Percentiles rank a stretch among this genome's conserved stretches.
These are phyloP conservation scores for Thelonectria blattea DNA, from an alignment of 2,329 filamentous ascomycete genomes.

Conservation along the genomic window DNA sequence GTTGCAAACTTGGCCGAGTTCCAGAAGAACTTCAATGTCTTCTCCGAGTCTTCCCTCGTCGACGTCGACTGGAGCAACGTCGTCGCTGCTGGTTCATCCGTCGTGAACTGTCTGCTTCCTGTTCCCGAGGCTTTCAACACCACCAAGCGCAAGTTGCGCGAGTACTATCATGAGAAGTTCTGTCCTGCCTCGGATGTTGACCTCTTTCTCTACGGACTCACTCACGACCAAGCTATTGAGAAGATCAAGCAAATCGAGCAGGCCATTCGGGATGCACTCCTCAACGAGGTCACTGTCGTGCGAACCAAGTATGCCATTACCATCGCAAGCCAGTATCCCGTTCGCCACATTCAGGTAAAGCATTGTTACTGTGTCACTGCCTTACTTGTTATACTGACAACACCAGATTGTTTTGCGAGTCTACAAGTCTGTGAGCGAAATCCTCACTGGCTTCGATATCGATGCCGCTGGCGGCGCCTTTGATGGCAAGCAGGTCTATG, in stretches of 20 bases:
- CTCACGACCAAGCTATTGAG: slow-evolving; percentile 76
- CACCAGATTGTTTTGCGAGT: slow-evolving; percentile 78
- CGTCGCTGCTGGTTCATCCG: slow-evolving; percentile 80
- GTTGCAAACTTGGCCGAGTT: slow-evolving; percentile 74
- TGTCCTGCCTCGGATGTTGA: slow-evolving; percentile 87
- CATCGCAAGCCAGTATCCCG: slow-evolving; percentile 83
- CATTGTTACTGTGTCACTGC: neutral
- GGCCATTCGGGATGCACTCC: slow-evolving; percentile 75
- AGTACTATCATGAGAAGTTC: slow-evolving; percentile 83
- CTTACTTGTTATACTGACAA: slow-evolving; percentile 12
- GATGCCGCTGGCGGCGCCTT: slow-evolving; percentile 84
- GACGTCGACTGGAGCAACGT: slow-evolving; percentile 85
- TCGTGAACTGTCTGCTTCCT: slow-evolving; percentile 78
- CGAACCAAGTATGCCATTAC: slow-evolving; percentile 88
- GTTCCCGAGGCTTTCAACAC: slow-evolving; percentile 66
- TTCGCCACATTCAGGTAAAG: slow-evolving; percentile 73
- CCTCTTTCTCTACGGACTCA: slow-evolving; percentile 82
- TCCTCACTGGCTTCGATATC: slow-evolving; percentile 87
- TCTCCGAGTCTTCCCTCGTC: slow-evolving; percentile 77
- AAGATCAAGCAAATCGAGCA: slow-evolving; percentile 86
- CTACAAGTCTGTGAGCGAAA: slow-evolving; percentile 84
- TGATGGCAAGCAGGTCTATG: slow-evolving; percentile 80
- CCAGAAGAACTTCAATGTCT: slow-evolving; percentile 78
- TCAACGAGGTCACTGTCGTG: slow-evolving; percentile 83
- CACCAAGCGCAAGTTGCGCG: slow-evolving; percentile 67